Evolutionary conservation across 2,329 filamentous ascomycete species (phyloP).

Genomic region (Pyricularia grisea): DNA sequence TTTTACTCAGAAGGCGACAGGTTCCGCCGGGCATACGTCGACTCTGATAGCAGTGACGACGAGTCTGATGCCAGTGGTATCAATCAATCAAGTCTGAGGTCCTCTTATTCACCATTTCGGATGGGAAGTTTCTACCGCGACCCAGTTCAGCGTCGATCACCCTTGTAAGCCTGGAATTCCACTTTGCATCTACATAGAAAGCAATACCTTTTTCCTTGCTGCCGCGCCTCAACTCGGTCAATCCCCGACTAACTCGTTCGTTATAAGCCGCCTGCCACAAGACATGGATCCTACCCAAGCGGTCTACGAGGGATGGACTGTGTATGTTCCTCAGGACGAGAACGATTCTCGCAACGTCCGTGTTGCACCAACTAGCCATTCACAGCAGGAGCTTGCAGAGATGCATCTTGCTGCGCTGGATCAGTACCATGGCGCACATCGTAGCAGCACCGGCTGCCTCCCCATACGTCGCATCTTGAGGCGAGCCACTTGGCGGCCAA

Average conservation of each 20-base stretch:
- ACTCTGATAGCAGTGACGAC: background rate
- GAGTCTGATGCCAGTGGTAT: background rate
- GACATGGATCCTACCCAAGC: conserved; percentile 11
- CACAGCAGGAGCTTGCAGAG: conserved; percentile 15
- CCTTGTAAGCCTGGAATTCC: background rate
- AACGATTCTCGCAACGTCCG: conserved; percentile 5
- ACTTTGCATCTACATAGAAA: background rate
- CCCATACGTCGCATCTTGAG: conserved; percentile 9
- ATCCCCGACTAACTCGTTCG: background rate
- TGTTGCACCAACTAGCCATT: conserved; percentile 7
- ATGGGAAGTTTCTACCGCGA: background rate
- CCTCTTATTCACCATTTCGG: background rate
- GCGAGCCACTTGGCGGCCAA: conserved; percentile 9
- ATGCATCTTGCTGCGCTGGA: conserved; percentile 14
- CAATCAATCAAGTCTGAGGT: background rate
- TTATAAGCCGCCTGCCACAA: conserved; percentile 11
- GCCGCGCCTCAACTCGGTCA: background rate
- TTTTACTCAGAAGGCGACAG: background rate
- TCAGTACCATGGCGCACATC: conserved; percentile 12
- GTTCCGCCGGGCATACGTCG: background rate
- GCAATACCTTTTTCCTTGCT: background rate
- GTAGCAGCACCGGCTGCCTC: conserved; percentile 11
- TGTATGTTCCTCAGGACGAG: conserved; percentile 10
- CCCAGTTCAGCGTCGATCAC: background rate
- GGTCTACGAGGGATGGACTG: conserved; percentile 18